A percentile compares a stretch with the other conserved stretches of the same genome.
Evolutionary conservation across 257 asterid species (phyloP).

Genomic region (Nicotiana benthamiana): DNA sequence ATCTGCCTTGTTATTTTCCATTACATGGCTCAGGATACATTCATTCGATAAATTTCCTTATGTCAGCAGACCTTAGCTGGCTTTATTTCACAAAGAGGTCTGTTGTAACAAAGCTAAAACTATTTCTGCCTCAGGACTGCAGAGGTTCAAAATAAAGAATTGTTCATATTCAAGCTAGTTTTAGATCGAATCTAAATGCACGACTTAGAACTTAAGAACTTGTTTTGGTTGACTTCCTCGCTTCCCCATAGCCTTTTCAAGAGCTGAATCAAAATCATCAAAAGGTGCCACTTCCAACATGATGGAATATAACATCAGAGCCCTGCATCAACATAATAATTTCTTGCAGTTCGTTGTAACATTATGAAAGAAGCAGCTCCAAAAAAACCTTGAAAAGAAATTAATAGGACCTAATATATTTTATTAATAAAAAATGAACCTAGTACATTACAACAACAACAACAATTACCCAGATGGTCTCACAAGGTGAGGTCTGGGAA

Average conservation of each 20-base stretch:
- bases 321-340: neutral
- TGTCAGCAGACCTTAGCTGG: neutral
- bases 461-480: no score
- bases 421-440: no score
- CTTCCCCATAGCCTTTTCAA: constrained; percentile 87
- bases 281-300: constrained; percentile 71
- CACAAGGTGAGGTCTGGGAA: no score
- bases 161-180: neutral
- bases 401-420: no score
- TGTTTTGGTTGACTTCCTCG: constrained; percentile 90
- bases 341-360: neutral
- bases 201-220: constrained; percentile 53
- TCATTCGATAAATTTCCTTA: neutral
- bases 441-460: no score
- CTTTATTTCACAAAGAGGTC: neutral
- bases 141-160: neutral
- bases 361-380: neutral
- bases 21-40: neutral
- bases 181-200: neutral
- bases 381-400: neutral
- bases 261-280: constrained; percentile 47
- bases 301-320: neutral
- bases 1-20: neutral
- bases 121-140: neutral
- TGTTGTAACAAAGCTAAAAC: neutral